phyloP scores from a whole-genome alignment of 1,284 basidiomycete species.

The Fomitopsis palustris region DNA sequence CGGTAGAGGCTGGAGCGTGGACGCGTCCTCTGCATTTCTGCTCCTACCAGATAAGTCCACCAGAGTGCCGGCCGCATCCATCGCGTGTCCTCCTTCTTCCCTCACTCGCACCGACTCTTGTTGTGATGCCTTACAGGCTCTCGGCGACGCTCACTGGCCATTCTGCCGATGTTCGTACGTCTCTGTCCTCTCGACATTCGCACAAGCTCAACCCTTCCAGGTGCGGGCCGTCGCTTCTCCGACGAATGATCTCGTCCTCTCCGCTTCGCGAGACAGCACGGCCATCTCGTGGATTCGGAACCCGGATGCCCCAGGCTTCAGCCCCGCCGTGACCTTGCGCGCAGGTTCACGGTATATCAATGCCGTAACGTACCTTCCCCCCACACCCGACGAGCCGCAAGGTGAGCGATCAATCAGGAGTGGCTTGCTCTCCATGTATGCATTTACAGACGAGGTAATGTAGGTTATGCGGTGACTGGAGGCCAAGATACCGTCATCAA shows the following conservation, averaged over 20 bases:
- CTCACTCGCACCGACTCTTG: conserved; percentile 15
- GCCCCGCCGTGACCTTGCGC: conserved; percentile 51
- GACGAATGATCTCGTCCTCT: conserved; percentile 71
- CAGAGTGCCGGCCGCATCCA: conserved; percentile 8
- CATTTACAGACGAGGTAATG: conserved; percentile 8
- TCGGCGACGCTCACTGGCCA: conserved; percentile 75
- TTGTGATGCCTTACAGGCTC: conserved; percentile 75
- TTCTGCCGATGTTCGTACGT: conserved; percentile 65
- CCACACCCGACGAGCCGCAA: conserved; percentile 62
- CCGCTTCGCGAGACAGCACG: conserved; percentile 87
- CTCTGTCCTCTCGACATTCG: conserved; percentile 4
- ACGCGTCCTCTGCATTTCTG: conserved; percentile 19
- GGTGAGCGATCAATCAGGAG: conserved; percentile 38
- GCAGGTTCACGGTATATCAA: conserved; percentile 80
- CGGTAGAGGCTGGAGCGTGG: conserved; percentile 23
- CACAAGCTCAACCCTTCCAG: conserved; percentile 37
- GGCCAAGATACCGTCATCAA: conserved; percentile 86
- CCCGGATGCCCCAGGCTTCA: conserved; percentile 46
- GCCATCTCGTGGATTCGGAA: conserved; percentile 80
- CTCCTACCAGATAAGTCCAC: conserved; percentile 13
- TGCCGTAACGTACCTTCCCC: conserved; percentile 74
- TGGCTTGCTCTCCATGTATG: conserved; percentile 1
- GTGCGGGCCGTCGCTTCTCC: conserved; percentile 75
- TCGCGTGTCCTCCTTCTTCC: conserved; percentile 12
- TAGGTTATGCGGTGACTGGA: conserved; percentile 82